Conservation (phyloP, 257 asterid species). For the Solanum infundibuliforme region DNA sequence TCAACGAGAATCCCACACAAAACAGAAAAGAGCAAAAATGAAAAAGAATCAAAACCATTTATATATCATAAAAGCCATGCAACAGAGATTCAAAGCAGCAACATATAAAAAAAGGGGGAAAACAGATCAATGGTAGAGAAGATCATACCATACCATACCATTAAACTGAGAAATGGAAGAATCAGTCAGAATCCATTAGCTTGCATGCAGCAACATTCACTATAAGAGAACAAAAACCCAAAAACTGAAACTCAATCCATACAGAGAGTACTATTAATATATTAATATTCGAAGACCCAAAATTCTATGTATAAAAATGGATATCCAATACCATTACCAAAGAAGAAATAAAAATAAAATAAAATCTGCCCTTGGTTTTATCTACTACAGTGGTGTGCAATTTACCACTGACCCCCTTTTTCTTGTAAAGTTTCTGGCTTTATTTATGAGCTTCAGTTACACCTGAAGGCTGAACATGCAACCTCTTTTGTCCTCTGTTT, state of each 20-base stretch:
- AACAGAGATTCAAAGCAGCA: not conserved
- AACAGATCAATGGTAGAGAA: not conserved
- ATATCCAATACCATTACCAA: not conserved
- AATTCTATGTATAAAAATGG: not conserved
- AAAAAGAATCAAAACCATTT: not conserved
- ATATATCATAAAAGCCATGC: not conserved
- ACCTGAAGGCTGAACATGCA: not conserved
- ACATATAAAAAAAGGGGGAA: not conserved
- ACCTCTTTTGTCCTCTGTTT: not conserved
- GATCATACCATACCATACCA: not conserved
- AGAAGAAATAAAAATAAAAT: not conserved
- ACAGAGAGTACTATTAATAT: not conserved
- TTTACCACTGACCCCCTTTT: not conserved
- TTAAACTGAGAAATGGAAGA: not conserved
- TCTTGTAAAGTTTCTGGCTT: not conserved
- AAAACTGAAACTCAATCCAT: not conserved
- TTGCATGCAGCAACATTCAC: not conserved
- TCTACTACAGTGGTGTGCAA: not conserved
- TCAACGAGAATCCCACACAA: not conserved
- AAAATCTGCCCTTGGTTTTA: not conserved
- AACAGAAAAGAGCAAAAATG: not conserved
- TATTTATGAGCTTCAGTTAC: not conserved
- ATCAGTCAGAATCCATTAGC: not conserved
- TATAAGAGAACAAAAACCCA: not conserved
- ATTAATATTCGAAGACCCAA: not conserved